Base-by-base conservation (phyloP, 352 stramenopile genomes). In the Blastocystis hominis region DNA sequence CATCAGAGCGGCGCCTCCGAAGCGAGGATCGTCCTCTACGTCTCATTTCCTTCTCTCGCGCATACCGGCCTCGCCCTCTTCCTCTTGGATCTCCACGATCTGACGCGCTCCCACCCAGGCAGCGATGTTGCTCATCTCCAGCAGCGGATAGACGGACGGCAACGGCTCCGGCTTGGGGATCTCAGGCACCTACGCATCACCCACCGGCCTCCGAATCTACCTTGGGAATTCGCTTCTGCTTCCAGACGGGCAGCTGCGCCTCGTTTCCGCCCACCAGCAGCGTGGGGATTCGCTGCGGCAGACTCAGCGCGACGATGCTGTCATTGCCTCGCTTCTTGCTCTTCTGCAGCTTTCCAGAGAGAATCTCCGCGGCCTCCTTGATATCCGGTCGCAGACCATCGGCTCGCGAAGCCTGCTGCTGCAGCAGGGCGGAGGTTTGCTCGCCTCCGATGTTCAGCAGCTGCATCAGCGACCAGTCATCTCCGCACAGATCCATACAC, bases 361-460 rank as follows among this genome's bases (percentile, higher is more conserved):
- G n/a, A 42, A 78, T 66, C 50, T 87, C 77, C 20, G 77, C 66
- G 10, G 77, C 77, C 42, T 87, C 53, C 62, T 87, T 75, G 40
- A 87, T 87, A 64, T 87, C 77, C 3, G 77, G 77, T 34, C 77
- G 62, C 36, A 87, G 66, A 55, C 77, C 77, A 59, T 87, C 77
- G 6, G 77, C 77, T 44, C 77, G 77, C 38, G n/a, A 54, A 4
- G 62, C 77, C 66, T 78, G 62, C 55, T 87, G 77, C 24, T 87
- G 62, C 3, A 87, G 66, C 40, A 87, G 36, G 36, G 34, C 20
- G 2, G 46, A 47, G 3, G 62, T 78, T 17, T 40, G 34, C 20
- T 87, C 66, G 50, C 77, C 77, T 34, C 77, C 77, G 20, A 87
- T 13, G 46, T 63, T 87, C 47, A 87, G 34, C 47, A 87, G 46